Percentiles rank a stretch among this genome's conserved stretches.
Evolutionary conservation across 768 basidiomycete genomes (phyloP).

Genomic region (Agaricus subrufescens): DNA sequence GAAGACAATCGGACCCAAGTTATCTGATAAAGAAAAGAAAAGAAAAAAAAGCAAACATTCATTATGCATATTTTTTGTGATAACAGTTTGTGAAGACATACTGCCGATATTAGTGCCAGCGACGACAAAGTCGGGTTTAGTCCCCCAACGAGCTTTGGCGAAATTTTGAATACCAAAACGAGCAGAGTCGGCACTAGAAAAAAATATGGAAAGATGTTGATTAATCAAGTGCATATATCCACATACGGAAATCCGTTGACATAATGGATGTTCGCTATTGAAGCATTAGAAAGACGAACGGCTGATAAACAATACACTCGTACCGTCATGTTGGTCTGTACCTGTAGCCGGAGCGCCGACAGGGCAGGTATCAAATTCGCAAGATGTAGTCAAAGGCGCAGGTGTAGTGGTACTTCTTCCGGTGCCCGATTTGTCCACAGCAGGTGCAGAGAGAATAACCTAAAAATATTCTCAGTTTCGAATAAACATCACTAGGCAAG

Average conservation of each 20-base stretch:
- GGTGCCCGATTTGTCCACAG: constrained; percentile 37
- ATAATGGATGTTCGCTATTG: constrained; percentile 33
- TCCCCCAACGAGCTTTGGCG: constrained; percentile 28
- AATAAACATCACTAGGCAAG: background rate
- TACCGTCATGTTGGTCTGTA: constrained; percentile 20
- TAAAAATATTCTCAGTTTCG: constrained; percentile 8
- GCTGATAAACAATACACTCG: background rate
- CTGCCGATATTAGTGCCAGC: constrained; percentile 44
- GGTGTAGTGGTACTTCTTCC: constrained; percentile 30
- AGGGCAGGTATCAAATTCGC: constrained; percentile 39
- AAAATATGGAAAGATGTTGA: background rate
- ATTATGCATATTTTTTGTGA: background rate
- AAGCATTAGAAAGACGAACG: background rate
- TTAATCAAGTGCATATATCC: background rate
- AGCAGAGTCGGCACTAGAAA: constrained; percentile 29
- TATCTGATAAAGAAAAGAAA: constrained; percentile 16
- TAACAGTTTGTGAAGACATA: constrained; percentile 14
- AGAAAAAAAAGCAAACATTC: background rate
- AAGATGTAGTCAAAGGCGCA: constrained; percentile 23
- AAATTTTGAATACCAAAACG: constrained; percentile 40
- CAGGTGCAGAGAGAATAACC: constrained; percentile 41
- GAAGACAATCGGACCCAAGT: constrained; percentile 25
- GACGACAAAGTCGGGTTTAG: constrained; percentile 39
- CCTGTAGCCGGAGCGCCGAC: constrained; percentile 35
- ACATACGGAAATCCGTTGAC: constrained; percentile 36